Base-by-base conservation (phyloP, 805 yeast species). In the Candida ulmi region DNA sequence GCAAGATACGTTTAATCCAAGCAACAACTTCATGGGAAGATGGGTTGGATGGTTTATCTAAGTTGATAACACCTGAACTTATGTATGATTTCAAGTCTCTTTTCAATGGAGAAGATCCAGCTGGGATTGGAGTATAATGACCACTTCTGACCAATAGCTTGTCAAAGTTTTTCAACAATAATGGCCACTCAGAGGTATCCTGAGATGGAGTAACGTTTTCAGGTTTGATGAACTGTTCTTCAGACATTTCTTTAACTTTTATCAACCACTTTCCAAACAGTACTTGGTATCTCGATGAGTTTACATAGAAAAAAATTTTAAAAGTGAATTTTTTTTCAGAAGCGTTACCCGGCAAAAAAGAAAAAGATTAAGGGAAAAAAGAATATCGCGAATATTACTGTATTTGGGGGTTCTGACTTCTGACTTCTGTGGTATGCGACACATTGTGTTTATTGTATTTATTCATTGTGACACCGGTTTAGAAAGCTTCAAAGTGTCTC, bases 1-100 rank as follows among this genome's bases (percentile, higher is more conserved):
- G 81, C 58, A 93, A 74, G 54, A 93, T 93, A 65, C 98, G 77
- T 72, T 93, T 93, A 59, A 93, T 80, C 99, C 99, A 93, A 18
- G 99, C 99, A 57, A 93, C 99, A 61, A 93, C 99, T 72, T 93
- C 99, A 69, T 93, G 99, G 40, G 96, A 88, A 33, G 96, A 87
- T 52, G 99, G 99, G 66, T 93, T 93, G 21, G 96, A 86, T 52
- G 99, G 99, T 63, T 93, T 93, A 71, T 93, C 99, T 55, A 93
- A 75, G 71, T 93, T 93, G 62, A 93, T 91, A 38, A 93, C 95
- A 74, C 99, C 99, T 7, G 96, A 82, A 36, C 93, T 78, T 55
- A 93, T 73, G 65, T 93, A 93, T 26, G 86, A 74, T 66, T 86
- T 86, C 54, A 93, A 71, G 65, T 88, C 97, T 74, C 99, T 83